Evolutionary conservation across 257 asterid species (phyloP), one percentile per base, ranked within the genome.

Genomic region (Thymus quinquecostatus): DNA sequence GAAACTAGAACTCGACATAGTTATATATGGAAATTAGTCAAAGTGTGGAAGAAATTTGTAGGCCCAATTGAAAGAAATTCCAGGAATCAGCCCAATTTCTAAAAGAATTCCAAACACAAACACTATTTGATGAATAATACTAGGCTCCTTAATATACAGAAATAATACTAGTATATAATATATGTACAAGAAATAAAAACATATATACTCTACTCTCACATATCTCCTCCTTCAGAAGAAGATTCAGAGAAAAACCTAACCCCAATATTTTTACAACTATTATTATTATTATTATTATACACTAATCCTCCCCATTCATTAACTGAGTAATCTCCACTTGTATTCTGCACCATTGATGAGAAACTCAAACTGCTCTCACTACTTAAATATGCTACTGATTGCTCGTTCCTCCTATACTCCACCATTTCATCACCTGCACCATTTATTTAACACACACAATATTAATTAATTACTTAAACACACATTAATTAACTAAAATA

Each of bases 381-480:
- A 66, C 68, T 57, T 47, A 49, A 56, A 66, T 74, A 58, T 2
- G 78, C 43, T 1, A 45, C 72, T 48, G 59, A 2, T 32, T 73
- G 66, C 51, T 74, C 53, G 21, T 38, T 68, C 10, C 45, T 55
- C 43, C n/a, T 7, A 44, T 63, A 72, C 60, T 64, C 73, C 66
- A 49, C 59, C 64, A 41, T 53, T 75, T 74, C 78, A 48, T 64
- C 78, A 58, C 58, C 64, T 66, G 65, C 70, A 71, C 53, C 28
- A 21, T 21, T 21, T 21, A 21, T 21, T 21, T 21, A 21, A 21
- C 21, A 21, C 21, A 9, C 30, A 49, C 40, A 64, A 45, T 29
- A 57, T 2, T 21, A 27, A 27, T 54, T 1, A 54, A 21, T 8
- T 13, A 11, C 6, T 12, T 5, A 49, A 10, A 48, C 2, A n/a